These are phyloP conservation scores for Chrysoporthe austroafricana DNA, from an alignment of 2,329 filamentous ascomycete species.

Conservation along the genomic window DNA sequence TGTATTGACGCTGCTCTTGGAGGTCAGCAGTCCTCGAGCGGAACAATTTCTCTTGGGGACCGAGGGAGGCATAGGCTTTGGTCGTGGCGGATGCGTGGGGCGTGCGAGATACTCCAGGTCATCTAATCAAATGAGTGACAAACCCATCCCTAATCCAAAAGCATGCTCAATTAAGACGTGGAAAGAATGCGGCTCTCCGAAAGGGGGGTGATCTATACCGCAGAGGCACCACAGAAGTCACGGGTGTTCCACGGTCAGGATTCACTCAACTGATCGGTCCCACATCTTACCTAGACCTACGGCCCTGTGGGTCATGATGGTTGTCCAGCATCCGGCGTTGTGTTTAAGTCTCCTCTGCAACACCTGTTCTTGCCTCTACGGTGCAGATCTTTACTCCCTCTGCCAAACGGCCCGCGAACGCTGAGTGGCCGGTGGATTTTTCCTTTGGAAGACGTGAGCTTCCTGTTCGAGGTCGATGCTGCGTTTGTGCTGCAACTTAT, in stretches of 20 bases:
- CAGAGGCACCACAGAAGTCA: background rate
- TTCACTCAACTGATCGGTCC: too few relatives aligned
- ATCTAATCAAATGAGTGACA: constrained; percentile 1
- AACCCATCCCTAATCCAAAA: background rate
- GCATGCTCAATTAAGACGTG: background rate
- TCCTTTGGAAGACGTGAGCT: background rate
- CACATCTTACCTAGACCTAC: too few relatives aligned
- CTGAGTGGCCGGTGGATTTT: background rate
- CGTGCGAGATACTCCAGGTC: background rate
- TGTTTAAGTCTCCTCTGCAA: too few relatives aligned
- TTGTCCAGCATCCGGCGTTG: too few relatives aligned
- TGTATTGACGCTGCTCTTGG: background rate
- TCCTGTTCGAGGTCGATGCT: background rate
- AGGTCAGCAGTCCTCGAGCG: background rate
- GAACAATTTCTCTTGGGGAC: background rate
- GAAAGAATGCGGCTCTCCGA: background rate
- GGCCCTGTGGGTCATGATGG: too few relatives aligned
- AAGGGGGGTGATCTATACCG: background rate
- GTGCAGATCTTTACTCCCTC: too few relatives aligned
- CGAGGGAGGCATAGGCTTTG: background rate
- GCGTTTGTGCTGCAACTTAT: background rate
- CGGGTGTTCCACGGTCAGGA: too few relatives aligned
- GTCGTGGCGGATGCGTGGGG: background rate
- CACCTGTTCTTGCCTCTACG: too few relatives aligned
- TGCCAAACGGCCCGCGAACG: background rate